These are phyloP conservation scores for Pseudevernia furfuracea DNA, from an alignment of 495 filamentous ascomycete species.

Conservation along the genomic window DNA sequence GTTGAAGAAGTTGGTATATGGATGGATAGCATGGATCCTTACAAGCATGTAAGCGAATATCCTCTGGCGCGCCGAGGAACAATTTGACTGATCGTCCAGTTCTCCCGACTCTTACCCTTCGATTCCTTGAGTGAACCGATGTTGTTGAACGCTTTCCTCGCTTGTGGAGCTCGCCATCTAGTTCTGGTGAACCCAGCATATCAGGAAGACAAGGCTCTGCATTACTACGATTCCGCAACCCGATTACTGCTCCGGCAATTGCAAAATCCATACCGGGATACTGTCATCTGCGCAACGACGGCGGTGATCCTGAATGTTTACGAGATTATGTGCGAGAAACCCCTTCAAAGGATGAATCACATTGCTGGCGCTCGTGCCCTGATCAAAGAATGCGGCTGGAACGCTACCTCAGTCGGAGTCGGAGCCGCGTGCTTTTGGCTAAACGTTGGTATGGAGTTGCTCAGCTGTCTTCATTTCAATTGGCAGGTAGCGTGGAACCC, in stretches of 20 bases:
- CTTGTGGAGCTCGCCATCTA: conserved; percentile 80
- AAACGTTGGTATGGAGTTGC: conserved; percentile 81
- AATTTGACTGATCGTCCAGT: conserved; percentile 40
- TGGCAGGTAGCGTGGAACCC: conserved; percentile 88
- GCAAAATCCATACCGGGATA: conserved; percentile 76
- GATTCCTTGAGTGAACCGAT: conserved; percentile 76
- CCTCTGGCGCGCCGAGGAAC: conserved; percentile 18
- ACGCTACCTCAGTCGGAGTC: conserved; percentile 67
- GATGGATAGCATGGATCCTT: conserved; percentile 87
- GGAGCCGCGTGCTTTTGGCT: conserved; percentile 93
- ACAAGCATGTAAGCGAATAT: conserved; percentile 60
- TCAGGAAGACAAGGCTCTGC: conserved; percentile 65
- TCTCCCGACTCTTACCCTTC: conserved; percentile 72
- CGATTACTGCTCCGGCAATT: conserved; percentile 61
- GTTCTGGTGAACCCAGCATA: conserved; percentile 62
- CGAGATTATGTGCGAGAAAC: conserved; percentile 77
- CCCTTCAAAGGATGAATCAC: conserved; percentile 73
- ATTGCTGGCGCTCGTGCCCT: conserved; percentile 79
- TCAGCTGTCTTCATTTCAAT: conserved; percentile 79
- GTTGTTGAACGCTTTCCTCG: conserved; percentile 84
- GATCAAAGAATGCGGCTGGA: conserved; percentile 89
- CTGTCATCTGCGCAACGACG: conserved; percentile 77
- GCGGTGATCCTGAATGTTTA: conserved; percentile 87
- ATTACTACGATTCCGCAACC: conserved; percentile 78
- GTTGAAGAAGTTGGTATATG: conserved; percentile 84